Percentiles rank a stretch among this genome's conserved stretches.
Conservation (phyloP, 108 stramenopile species). For the Chaetoceros tenuissimus region DNA sequence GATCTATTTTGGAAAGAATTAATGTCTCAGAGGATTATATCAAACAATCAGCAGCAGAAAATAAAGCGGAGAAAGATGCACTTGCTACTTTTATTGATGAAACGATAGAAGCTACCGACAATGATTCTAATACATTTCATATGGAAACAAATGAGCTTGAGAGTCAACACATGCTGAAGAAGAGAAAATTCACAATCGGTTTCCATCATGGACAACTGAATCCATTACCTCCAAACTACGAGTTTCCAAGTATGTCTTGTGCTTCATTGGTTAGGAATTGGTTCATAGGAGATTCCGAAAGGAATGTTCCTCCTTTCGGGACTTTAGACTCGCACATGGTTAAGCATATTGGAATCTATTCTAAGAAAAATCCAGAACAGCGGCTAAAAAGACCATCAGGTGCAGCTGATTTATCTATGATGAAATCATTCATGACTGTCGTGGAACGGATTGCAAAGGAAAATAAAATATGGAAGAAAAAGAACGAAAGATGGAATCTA, state of each 20-base stretch:
- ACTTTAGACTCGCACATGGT: not conserved
- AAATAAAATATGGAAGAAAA: not conserved
- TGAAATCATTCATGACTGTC: not conserved
- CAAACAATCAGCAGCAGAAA: not conserved
- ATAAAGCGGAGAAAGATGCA: not conserved
- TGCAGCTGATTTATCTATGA: not conserved
- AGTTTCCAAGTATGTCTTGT: not conserved
- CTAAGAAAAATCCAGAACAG: not conserved
- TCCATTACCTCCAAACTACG: not conserved
- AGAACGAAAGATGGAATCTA: not conserved
- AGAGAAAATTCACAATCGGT: not conserved
- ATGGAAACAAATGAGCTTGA: not conserved
- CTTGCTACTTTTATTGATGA: not conserved
- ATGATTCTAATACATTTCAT: not conserved
- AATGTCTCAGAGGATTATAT: not conserved
- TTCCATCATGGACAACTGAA: not conserved
- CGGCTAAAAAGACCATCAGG: not conserved
- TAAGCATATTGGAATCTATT: not conserved
- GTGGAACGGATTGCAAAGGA: not conserved
- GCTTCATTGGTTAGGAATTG: not conserved
- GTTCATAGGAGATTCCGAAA: not conserved
- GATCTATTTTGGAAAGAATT: not conserved
- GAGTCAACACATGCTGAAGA: not conserved
- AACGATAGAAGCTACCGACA: not conserved
- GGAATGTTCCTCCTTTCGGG: not conserved